phyloP scores from a whole-genome alignment of 768 basidiomycete species.

The Phlebiopsis gigantea region DNA sequence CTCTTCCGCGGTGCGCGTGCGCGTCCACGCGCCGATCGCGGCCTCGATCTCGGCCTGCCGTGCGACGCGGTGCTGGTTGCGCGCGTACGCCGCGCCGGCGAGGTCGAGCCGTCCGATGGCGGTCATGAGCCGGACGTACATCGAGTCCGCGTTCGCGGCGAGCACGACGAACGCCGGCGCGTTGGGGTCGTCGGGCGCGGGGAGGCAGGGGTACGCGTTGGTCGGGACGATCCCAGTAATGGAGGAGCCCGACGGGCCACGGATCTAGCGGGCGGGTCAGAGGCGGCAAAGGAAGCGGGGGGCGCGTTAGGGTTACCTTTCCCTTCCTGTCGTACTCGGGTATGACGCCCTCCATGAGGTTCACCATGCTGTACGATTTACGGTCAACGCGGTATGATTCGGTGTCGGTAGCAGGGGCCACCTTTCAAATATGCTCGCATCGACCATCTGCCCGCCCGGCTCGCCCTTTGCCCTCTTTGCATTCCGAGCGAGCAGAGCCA shows the following conservation, averaged over 20 bases:
- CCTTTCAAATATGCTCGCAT: slow-evolving; percentile 76
- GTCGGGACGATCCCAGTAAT: slow-evolving; percentile 74
- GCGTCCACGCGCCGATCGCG: slow-evolving; percentile 60
- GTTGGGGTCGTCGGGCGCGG: slow-evolving; percentile 35
- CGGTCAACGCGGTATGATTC: too few relatives aligned
- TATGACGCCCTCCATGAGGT: slow-evolving; percentile 72
- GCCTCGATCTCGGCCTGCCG: slow-evolving; percentile 49
- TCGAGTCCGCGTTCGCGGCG: slow-evolving; percentile 66
- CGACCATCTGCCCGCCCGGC: slow-evolving; percentile 49
- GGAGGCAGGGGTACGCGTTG: slow-evolving; percentile 65
- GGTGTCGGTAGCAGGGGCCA: slow-evolving; percentile 20
- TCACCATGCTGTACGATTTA: slow-evolving; percentile 70
- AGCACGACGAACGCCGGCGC: slow-evolving; percentile 59
- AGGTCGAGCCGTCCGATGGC: slow-evolving; percentile 56
- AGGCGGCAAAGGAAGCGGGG: background rate
- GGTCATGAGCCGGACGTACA: slow-evolving; percentile 64
- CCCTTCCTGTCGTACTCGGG: slow-evolving; percentile 72
- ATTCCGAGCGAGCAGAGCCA: slow-evolving; percentile 52
- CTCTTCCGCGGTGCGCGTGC: slow-evolving; percentile 42
- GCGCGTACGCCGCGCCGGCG: slow-evolving; percentile 44
- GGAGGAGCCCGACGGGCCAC: slow-evolving; percentile 70
- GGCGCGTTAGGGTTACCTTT: slow-evolving; percentile 36
- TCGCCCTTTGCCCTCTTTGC: slow-evolving; percentile 26
- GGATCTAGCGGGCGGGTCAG: slow-evolving; percentile 34
- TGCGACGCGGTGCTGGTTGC: slow-evolving; percentile 37